phyloP scores from a whole-genome alignment of 768 basidiomycete genomes.

The Gyrodon lividus region DNA sequence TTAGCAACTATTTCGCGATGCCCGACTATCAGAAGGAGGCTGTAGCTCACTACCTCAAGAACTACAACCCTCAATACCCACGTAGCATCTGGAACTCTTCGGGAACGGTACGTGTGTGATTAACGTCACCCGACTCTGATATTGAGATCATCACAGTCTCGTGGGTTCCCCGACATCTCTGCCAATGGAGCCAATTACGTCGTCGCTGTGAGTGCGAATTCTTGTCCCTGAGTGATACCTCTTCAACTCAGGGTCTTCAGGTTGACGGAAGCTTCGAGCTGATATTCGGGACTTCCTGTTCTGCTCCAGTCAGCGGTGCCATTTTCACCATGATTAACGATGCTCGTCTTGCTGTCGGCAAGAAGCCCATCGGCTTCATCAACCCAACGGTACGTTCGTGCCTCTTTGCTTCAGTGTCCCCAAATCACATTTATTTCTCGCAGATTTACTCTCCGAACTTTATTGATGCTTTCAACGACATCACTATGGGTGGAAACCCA shows the following conservation, averaged over 20 bases:
- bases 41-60: conserved; percentile 16
- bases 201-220: conserved; percentile 2
- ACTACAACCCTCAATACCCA: conserved; percentile 21
- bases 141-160: conserved; percentile 25
- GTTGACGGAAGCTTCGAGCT: conserved; percentile 1
- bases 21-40: conserved; percentile 22
- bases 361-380: conserved; percentile 38
- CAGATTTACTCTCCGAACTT: conserved; percentile 47
- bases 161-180: conserved; percentile 35
- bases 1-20: conserved; percentile 31
- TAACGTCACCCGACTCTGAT: background rate
- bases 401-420: conserved; percentile 1
- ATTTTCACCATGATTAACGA: conserved; percentile 38
- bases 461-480: conserved; percentile 43
- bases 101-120: conserved; percentile 2
- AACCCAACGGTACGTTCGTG: conserved; percentile 39
- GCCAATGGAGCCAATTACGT: conserved; percentile 33
- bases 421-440: background rate
- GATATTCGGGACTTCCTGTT: conserved; percentile 31
- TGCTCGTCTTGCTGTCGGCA: conserved; percentile 28
- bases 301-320: conserved; percentile 28
- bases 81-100: conserved; percentile 9
- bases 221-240: too few species aligned
- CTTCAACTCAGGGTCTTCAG: too few species aligned
- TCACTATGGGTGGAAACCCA: conserved; percentile 40